Percentiles rank a stretch among this genome's conserved stretches.
These are phyloP conservation scores for Xylaria sp. DNA, from an alignment of 2,329 filamentous ascomycete species.

Conservation along the genomic window DNA sequence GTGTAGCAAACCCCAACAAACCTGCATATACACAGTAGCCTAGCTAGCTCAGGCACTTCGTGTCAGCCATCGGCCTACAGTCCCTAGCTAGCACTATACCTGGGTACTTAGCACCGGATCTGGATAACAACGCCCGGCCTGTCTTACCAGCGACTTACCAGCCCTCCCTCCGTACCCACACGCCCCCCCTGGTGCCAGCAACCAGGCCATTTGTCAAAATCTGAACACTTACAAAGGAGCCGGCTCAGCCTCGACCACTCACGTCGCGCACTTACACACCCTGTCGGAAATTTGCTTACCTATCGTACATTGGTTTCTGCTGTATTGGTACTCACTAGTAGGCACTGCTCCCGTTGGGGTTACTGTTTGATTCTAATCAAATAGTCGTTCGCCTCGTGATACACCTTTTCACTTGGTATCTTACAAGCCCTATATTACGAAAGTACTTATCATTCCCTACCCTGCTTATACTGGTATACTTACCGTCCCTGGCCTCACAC, in stretches of 20 bases:
- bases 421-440: constrained; percentile 6
- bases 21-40: constrained; percentile 15
- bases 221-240: constrained; percentile 15
- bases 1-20: background rate
- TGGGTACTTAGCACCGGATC: constrained; percentile 8
- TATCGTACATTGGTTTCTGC: constrained; percentile 7
- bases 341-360: constrained; percentile 24
- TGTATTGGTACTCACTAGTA: constrained; percentile 10
- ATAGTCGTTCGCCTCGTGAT: constrained; percentile 31
- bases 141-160: constrained; percentile 6
- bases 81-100: no score
- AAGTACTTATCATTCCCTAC: background rate
- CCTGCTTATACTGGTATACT: constrained; percentile 4
- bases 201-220: constrained; percentile 11
- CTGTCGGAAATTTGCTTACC: constrained; percentile 7
- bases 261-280: constrained; percentile 31
- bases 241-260: constrained; percentile 33
- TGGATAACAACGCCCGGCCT: constrained; percentile 19
- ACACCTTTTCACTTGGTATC: constrained; percentile 23
- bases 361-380: constrained; percentile 26
- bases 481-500: constrained; percentile 16
- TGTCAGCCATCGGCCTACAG: constrained; percentile 25
- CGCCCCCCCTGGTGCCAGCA: constrained; percentile 4
- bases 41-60: constrained; percentile 27
- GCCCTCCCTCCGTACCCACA: constrained; percentile 15